These are phyloP conservation scores for Corymbia citriodora DNA, from an alignment of 441 rosid species.

Conservation along the genomic window DNA sequence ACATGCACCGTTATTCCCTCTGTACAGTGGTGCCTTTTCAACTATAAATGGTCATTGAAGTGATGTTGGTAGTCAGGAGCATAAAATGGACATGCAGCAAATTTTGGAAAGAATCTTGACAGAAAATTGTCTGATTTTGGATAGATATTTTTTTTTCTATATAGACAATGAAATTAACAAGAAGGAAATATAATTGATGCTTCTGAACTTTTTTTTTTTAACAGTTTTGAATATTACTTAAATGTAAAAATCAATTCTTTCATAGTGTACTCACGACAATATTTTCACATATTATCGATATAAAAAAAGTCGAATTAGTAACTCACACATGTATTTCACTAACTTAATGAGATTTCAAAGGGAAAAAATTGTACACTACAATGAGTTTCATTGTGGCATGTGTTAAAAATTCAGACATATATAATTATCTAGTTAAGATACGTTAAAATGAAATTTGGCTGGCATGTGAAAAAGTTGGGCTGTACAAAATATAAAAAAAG, in stretches of 20 bases:
- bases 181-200: background rate
- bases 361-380: background rate
- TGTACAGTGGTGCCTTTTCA: background rate
- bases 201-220: background rate
- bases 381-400: background rate
- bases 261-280: background rate
- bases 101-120: background rate
- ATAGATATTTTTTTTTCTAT: too few species aligned
- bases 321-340: background rate
- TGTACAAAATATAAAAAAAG: too few species aligned
- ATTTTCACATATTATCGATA: too few species aligned
- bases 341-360: background rate
- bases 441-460: background rate
- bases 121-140: background rate
- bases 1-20: background rate
- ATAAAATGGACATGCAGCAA: background rate
- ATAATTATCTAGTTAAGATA: background rate
- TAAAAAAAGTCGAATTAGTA: background rate
- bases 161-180: background rate
- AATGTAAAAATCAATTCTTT: background rate
- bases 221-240: background rate
- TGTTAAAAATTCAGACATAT: background rate
- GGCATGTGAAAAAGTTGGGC: background rate
- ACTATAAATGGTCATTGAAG: background rate
- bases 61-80: background rate